Evolutionary conservation across 495 filamentous ascomycete genomes (phyloP).

Genomic region (Hypomontagnella monticulosa): DNA sequence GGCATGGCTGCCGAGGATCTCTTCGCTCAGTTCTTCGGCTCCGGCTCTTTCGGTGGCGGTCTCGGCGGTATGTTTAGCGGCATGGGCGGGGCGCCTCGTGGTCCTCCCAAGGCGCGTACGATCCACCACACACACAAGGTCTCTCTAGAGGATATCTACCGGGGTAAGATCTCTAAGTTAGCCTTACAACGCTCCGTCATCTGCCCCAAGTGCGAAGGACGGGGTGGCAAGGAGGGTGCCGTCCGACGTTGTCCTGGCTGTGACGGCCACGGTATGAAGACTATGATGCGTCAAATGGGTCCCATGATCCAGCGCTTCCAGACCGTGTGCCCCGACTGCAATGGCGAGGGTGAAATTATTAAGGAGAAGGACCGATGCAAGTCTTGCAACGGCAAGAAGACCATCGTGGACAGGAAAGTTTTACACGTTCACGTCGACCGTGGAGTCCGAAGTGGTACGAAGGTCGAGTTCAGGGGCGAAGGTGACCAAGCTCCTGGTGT

Average conservation of each 20-base stretch:
- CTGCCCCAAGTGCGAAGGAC: constrained; percentile 92
- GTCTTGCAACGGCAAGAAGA: constrained; percentile 95
- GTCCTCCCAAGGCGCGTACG: constrained; percentile 91
- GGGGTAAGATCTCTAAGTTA: constrained; percentile 96
- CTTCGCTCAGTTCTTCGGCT: constrained; percentile 97
- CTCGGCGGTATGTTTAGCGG: constrained; percentile 86
- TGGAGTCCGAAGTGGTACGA: constrained; percentile 91
- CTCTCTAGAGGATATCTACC: constrained; percentile 96
- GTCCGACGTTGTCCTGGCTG: constrained; percentile 91
- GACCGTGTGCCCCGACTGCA: constrained; percentile 98
- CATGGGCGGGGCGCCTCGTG: constrained; percentile 81
- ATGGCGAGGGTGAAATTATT: constrained; percentile 95
- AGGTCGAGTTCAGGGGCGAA: constrained; percentile 95
- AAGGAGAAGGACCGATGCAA: constrained; percentile 97
- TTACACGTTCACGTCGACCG: constrained; percentile 97
- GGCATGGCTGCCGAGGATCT: constrained; percentile 98
- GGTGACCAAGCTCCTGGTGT: constrained; percentile 96
- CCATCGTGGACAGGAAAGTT: constrained; percentile 94
- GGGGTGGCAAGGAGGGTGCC: constrained; percentile 96
- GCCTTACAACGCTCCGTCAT: constrained; percentile 97
- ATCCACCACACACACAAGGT: constrained; percentile 99
- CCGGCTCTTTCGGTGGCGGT: constrained; percentile 76
- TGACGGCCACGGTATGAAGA: constrained; percentile 97
- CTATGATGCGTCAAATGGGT: constrained; percentile 99
- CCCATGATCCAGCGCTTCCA: constrained; percentile 99